Evolutionary conservation across 2,329 filamentous ascomycete genomes (phyloP).

Genomic region (Paracorniculantispora psalliotae): DNA sequence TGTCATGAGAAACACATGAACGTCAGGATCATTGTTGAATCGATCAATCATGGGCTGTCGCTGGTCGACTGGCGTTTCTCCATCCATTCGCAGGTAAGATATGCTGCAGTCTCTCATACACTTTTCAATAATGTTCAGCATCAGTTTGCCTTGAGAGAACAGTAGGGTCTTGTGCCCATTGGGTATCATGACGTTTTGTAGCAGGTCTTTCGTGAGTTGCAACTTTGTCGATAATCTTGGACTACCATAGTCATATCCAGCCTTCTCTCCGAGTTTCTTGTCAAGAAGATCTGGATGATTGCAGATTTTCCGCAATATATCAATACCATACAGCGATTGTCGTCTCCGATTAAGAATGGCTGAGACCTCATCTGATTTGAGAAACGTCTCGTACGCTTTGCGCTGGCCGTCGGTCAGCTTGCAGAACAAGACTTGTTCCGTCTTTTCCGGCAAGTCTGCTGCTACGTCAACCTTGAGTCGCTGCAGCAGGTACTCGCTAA

Average conservation of each 20-base stretch:
- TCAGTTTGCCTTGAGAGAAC: constrained; percentile 89
- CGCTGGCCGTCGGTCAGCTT: constrained; percentile 76
- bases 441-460: constrained; percentile 89
- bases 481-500: constrained; percentile 88
- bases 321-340: constrained; percentile 83
- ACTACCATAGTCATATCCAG: constrained; percentile 71
- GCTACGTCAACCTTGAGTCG: constrained; percentile 92
- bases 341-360: constrained; percentile 70
- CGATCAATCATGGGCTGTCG: constrained; percentile 87
- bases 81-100: constrained; percentile 87
- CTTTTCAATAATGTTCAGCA: constrained; percentile 88
- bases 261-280: constrained; percentile 48
- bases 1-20: constrained; percentile 88
- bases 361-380: constrained; percentile 79
- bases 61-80: constrained; percentile 79
- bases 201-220: constrained; percentile 82
- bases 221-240: constrained; percentile 85
- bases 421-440: constrained; percentile 92
- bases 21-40: constrained; percentile 75
- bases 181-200: constrained; percentile 78
- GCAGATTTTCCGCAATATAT: constrained; percentile 90
- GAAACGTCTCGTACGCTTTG: constrained; percentile 73
- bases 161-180: constrained; percentile 89
- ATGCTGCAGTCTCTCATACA: constrained; percentile 69
- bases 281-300: constrained; percentile 91